A percentile compares a stretch with the other conserved stretches of the same genome.
These are phyloP conservation scores for Auricularia sp. DNA, from an alignment of 768 basidiomycete species.

Conservation along the genomic window DNA sequence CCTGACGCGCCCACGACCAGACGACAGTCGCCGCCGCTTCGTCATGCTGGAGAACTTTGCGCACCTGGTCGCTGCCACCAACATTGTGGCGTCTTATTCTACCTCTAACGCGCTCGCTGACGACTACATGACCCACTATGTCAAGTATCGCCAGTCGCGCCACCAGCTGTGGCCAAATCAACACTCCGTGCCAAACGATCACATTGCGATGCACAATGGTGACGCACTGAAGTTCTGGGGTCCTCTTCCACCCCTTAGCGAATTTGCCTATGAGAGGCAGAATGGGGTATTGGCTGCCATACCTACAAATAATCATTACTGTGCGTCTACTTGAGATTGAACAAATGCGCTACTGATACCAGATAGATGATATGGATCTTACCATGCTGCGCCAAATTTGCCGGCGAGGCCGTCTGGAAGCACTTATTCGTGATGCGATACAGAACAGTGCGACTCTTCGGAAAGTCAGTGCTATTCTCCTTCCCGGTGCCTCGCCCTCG, in stretches of 20 bases:
- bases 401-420: not conserved
- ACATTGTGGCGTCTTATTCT: not conserved
- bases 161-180: not conserved
- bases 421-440: not conserved
- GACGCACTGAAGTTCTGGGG: not conserved
- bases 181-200: not conserved
- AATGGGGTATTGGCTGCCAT: not conserved
- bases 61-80: not conserved
- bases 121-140: not conserved
- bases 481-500: not conserved
- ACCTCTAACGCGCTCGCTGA: not conserved
- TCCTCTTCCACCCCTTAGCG: not conserved
- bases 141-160: not conserved
- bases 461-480: not conserved
- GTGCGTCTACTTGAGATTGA: not conserved
- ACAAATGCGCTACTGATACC: not conserved
- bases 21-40: conserved; percentile 15
- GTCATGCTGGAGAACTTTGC: not conserved
- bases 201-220: not conserved
- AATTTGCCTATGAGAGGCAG: not conserved
- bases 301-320: not conserved
- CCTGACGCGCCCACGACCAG: conserved; percentile 10
- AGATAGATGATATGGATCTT: not conserved
- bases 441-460: not conserved
- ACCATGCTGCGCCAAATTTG: not conserved